Evolutionary conservation across 148 eudicot genomes (phyloP), one percentile per base, ranked within the genome.

Genomic region (Gaultheria prostrata): DNA sequence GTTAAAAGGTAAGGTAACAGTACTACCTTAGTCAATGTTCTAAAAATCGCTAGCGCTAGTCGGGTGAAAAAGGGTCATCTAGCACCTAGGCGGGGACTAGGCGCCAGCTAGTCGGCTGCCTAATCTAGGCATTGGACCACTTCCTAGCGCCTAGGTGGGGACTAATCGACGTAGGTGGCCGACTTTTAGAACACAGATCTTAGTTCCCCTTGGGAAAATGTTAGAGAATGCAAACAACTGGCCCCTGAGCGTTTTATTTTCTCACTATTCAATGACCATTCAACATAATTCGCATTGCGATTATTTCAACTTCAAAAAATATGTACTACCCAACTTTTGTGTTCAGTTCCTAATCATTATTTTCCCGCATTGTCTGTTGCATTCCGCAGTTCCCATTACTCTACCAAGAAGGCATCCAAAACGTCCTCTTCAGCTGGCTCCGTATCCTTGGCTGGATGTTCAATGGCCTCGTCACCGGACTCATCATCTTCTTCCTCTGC

Each of bases 371-470:
- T 78, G 8, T 81, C 39, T 82, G 18, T 35, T 45, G 61, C 24
- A 54, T 84, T 63, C 28, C 35, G 82, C 97, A 95, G 98, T 95
- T 95, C 84, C 97, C 98, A 33, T 61, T 95, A 39, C 91, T 95
- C 12, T 95, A 95, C 89, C 98, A 95, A 95, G 98, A 95, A 93
- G 98, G 98, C 39, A 91, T 93, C 15, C 98, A 95, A 76, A 90
- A 94, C 57, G 90, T 92, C 59, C 96, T 95, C 77, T 95, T 94
- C 91, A 94, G 92, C 84, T 95, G 98, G 98, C 83, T 89, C 3
- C 88, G 98, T 10, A 93, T 95, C 78, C 85, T 94, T 21, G 89
- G 95, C 82, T 95, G 98, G 98, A 94, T 94, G 94, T 82, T 95
- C 75, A 93, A 92, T 2, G 98, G 98, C 13, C 88, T 93, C 35